These are phyloP conservation scores for Gaertneriomyces sp. DNA, from an alignment of 192 early-diverging fungal species.

Conservation along the genomic window DNA sequence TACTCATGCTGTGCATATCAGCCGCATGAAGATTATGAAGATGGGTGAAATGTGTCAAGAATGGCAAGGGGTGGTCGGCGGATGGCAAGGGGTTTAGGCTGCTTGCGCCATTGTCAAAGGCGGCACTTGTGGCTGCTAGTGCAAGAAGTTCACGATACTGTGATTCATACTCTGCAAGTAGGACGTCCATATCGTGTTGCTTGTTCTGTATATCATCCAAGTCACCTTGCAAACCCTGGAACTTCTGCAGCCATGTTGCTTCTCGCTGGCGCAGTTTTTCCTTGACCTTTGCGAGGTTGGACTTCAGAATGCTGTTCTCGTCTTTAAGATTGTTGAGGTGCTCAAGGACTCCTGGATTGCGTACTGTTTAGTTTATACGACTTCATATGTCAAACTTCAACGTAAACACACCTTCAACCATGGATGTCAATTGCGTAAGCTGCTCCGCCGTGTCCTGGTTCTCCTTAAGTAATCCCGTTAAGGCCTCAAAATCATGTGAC, in stretches of 20 bases:
- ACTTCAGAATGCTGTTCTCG: conserved; percentile 16
- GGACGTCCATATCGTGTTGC: conserved; percentile 11
- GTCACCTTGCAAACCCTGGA: conserved; percentile 18
- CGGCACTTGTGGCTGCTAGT: neutral
- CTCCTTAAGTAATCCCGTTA: conserved; percentile 21
- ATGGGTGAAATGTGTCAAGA: conserved; percentile 16
- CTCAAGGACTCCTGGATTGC: conserved; percentile 17
- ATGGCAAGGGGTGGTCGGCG: conserved; percentile 18
- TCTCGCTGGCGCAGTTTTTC: conserved; percentile 20
- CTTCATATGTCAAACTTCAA: neutral
- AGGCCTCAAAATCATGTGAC: conserved; percentile 12
- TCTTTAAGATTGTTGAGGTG: conserved; percentile 7
- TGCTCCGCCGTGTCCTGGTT: conserved; percentile 24
- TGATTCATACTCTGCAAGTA: conserved; percentile 20
- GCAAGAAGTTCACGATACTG: conserved; percentile 12
- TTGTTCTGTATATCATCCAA: conserved; percentile 5
- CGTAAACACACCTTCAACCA: conserved; percentile 24
- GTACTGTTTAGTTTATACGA: neutral
- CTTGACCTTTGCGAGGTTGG: neutral
- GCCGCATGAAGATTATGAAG: conserved; percentile 13
- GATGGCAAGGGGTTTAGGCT: neutral
- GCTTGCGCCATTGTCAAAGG: neutral
- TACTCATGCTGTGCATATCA: neutral
- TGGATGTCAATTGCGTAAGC: conserved; percentile 14
- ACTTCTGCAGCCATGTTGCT: conserved; percentile 23